phyloP scores from a whole-genome alignment of 805 yeast species.

The Jamesozyma jinghongensis region DNA sequence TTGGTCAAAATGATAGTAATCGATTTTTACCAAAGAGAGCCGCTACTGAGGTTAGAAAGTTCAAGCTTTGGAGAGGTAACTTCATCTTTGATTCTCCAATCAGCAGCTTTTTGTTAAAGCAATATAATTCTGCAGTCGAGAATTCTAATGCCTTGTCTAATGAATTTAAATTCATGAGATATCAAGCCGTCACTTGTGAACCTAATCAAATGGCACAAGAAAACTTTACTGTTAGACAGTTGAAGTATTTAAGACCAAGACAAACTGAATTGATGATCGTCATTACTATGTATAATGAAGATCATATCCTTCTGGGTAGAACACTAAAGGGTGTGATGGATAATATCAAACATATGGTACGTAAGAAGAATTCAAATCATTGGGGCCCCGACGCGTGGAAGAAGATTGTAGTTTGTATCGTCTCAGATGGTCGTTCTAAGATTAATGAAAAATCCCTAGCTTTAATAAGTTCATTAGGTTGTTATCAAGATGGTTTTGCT shows the following conservation, averaged over 20 bases:
- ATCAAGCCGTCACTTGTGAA: constrained; percentile 89
- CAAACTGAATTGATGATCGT: constrained; percentile 79
- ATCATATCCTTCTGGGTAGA: constrained; percentile 69
- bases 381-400: constrained; percentile 99
- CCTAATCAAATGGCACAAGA: constrained; percentile 57
- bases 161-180: constrained; percentile 80
- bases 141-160: constrained; percentile 30
- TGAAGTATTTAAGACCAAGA: constrained; percentile 67
- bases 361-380: constrained; percentile 52
- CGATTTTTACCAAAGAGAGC: constrained; percentile 10
- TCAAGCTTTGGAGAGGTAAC: constrained; percentile 49
- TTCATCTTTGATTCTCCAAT: constrained; percentile 85
- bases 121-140: constrained; percentile 37
- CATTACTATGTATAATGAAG: constrained; percentile 85
- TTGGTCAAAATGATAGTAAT: neutral
- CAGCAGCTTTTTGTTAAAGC: constrained; percentile 52
- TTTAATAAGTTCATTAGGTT: constrained; percentile 76
- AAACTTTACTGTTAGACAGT: constrained; percentile 75
- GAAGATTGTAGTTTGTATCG: constrained; percentile 79
- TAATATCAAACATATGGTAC: constrained; percentile 66
- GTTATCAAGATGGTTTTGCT: constrained; percentile 93
- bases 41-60: constrained; percentile 25
- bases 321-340: constrained; percentile 87
- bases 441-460: constrained; percentile 73
- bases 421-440: constrained; percentile 86